These are phyloP conservation scores for Podospora appendiculata DNA, from an alignment of 495 filamentous ascomycete genomes.

Conservation along the genomic window DNA sequence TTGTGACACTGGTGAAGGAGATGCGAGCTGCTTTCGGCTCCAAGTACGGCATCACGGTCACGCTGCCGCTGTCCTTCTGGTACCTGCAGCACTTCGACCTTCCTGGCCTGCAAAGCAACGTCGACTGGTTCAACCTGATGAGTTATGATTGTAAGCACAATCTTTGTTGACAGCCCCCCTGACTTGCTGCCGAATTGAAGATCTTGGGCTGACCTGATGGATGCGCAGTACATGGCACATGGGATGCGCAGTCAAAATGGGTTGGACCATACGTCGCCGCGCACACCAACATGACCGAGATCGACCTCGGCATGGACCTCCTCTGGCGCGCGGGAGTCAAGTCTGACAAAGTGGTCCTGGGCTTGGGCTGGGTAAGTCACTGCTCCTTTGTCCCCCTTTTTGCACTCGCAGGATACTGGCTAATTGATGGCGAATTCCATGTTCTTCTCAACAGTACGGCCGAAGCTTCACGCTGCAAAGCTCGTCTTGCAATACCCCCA, in stretches of 20 bases:
- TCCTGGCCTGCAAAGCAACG: constrained; percentile 16
- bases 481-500: too few relatives aligned
- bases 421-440: too few relatives aligned
- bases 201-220: too few relatives aligned
- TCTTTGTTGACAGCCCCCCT: too few relatives aligned
- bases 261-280: constrained; percentile 25
- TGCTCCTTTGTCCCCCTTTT: not conserved
- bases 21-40: not conserved
- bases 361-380: not conserved
- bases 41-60: constrained; percentile 20
- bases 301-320: constrained; percentile 35
- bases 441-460: too few relatives aligned
- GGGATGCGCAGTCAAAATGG: constrained; percentile 13
- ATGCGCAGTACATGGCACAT: constrained; percentile 19
- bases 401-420: too few relatives aligned
- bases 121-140: constrained; percentile 31
- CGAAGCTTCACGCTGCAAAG: too few relatives aligned
- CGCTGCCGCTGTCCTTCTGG: constrained; percentile 43
- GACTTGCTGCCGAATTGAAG: too few relatives aligned
- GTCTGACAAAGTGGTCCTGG: not conserved
- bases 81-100: constrained; percentile 50
- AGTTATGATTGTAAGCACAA: too few relatives aligned
- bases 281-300: constrained; percentile 52
- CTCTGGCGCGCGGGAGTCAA: constrained; percentile 32
- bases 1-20: constrained; percentile 10